Conservation (phyloP, 2,329 filamentous ascomycete species). For the Coniochaeta ligniaria region DNA sequence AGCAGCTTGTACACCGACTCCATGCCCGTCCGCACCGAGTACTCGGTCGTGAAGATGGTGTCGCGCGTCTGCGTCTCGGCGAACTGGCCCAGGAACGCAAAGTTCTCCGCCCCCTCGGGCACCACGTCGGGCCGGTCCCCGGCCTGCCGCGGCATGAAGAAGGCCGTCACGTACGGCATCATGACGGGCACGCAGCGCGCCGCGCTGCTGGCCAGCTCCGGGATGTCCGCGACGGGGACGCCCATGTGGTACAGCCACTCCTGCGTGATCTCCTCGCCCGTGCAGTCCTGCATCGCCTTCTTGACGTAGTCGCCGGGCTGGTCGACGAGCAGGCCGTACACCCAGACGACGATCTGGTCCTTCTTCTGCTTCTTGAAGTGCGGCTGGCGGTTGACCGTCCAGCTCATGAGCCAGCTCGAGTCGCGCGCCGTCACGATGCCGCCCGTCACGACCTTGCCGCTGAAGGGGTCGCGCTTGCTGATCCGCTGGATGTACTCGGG, state of each 20-base stretch:
- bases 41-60: conserved; percentile 29
- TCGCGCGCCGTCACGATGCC: conserved; percentile 29
- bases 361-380: conserved; percentile 28
- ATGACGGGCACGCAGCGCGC: conserved; percentile 27
- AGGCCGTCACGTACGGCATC: conserved; percentile 30
- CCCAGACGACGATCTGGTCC: conserved; percentile 28
- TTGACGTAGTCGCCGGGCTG: conserved; percentile 25
- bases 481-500: conserved; percentile 22
- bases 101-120: conserved; percentile 25
- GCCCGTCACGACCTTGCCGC: conserved; percentile 22
- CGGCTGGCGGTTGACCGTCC: conserved; percentile 32
- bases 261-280: conserved; percentile 28
- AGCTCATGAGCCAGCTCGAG: conserved; percentile 30
- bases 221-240: conserved; percentile 19
- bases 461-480: conserved; percentile 20
- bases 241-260: conserved; percentile 29
- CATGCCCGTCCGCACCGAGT: conserved; percentile 26
- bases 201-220: conserved; percentile 14
- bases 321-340: conserved; percentile 30
- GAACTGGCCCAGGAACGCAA: conserved; percentile 32
- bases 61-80: conserved; percentile 28
- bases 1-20: conserved; percentile 23
- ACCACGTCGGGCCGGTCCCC: conserved; percentile 30
- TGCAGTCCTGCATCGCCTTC: conserved; percentile 31
- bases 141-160: conserved; percentile 24